These are phyloP conservation scores for Oxytropis ochrocephala DNA, from an alignment of 306 rosid genomes.

Conservation along the genomic window DNA sequence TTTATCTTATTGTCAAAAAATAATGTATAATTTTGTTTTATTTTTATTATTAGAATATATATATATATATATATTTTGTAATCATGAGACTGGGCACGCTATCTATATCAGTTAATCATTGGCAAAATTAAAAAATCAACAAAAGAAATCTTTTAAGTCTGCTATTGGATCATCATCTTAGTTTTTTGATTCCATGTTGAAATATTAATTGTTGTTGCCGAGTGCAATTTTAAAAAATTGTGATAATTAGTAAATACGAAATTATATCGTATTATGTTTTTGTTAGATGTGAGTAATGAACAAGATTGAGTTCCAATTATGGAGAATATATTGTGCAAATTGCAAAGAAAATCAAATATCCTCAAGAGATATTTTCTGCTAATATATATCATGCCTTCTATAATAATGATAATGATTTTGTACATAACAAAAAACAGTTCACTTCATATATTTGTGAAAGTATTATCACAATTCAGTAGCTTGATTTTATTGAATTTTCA, in stretches of 20 bases:
- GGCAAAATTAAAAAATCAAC: background rate
- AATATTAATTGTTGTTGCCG: background rate
- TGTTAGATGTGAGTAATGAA: background rate
- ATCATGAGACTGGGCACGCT: too few relatives aligned
- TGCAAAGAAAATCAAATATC: conserved; percentile 8
- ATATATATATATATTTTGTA: too few relatives aligned
- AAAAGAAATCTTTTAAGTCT: too few relatives aligned
- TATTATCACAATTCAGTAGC: conserved; percentile 3
- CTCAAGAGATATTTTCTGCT: conserved; percentile 14
- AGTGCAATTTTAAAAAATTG: too few relatives aligned
- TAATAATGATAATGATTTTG: background rate
- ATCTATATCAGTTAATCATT: background rate
- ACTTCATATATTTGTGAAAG: background rate
- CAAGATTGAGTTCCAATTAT: conserved; percentile 20
- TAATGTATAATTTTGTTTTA: too few relatives aligned
- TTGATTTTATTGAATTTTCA: conserved; percentile 21
- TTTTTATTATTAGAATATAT: too few relatives aligned
- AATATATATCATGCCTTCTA: background rate
- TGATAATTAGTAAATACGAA: background rate
- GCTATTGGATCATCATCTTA: too few relatives aligned
- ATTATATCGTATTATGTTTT: background rate
- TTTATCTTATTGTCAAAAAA: too few relatives aligned
- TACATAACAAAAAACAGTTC: background rate
- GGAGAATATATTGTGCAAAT: background rate
- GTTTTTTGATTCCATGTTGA: background rate